Conservation (phyloP, 805 yeast species). For the Cyberlindnera misumaiensis region DNA sequence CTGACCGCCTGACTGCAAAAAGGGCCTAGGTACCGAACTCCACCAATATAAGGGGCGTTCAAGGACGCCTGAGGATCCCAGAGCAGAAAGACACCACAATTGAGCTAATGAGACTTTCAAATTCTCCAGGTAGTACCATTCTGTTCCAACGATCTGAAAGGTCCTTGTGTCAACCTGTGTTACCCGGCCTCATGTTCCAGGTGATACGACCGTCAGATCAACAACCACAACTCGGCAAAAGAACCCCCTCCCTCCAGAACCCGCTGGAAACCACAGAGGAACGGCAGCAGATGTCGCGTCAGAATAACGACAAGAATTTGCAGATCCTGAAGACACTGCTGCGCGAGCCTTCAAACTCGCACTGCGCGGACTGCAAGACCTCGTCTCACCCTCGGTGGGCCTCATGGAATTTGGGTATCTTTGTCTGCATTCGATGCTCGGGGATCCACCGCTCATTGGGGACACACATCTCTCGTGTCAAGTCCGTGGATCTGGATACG, state of each 20-base stretch:
- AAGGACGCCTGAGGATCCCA: too few relatives aligned
- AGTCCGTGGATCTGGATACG: conserved; percentile 89
- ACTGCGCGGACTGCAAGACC: conserved; percentile 89
- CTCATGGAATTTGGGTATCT: conserved; percentile 90
- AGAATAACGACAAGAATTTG: conserved; percentile 21
- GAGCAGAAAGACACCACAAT: too few relatives aligned
- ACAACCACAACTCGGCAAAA: background rate
- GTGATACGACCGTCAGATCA: too few relatives aligned
- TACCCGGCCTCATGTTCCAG: too few relatives aligned
- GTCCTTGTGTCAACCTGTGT: too few relatives aligned
- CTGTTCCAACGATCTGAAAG: too few relatives aligned
- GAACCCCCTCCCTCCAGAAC: background rate
- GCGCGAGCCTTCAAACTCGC: conserved; percentile 67
- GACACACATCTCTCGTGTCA: conserved; percentile 88
- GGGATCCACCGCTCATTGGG: conserved; percentile 96
- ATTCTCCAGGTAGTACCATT: too few relatives aligned
- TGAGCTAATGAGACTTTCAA: too few relatives aligned
- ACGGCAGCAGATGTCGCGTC: conserved; percentile 7
- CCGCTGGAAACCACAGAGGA: background rate
- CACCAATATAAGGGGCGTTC: too few relatives aligned
- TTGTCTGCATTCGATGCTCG: conserved; percentile 90
- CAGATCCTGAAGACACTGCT: conserved; percentile 66
- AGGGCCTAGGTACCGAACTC: too few relatives aligned
- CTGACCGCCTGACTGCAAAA: too few relatives aligned
- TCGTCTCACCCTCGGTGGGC: conserved; percentile 97